A percentile compares a stretch with the other conserved stretches of the same genome.
Evolutionary conservation across 2,329 filamentous ascomycete genomes (phyloP).

Genomic region (Trichophaea hybrida): DNA sequence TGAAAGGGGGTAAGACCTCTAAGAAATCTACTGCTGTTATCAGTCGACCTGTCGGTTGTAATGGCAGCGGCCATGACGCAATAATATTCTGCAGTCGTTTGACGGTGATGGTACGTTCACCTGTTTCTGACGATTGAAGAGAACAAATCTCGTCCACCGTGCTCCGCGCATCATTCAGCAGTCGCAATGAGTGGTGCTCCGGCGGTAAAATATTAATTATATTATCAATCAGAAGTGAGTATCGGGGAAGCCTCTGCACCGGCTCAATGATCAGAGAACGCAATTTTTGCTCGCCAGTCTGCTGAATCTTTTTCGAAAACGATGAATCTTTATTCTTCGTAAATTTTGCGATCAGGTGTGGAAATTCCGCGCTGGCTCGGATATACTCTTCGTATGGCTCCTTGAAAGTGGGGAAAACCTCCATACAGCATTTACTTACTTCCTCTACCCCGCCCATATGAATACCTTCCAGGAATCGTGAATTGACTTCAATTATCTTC

Average conservation of each 20-base stretch:
- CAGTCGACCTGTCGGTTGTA: constrained; percentile 61
- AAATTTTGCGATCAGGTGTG: constrained; percentile 63
- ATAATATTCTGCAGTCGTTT: constrained; percentile 63
- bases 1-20: constrained; percentile 61
- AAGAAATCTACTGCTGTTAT: constrained; percentile 68
- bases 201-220: constrained; percentile 76
- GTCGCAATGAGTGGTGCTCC: constrained; percentile 67
- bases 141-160: constrained; percentile 95
- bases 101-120: constrained; percentile 57
- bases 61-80: constrained; percentile 57
- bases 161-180: constrained; percentile 76
- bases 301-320: constrained; percentile 64
- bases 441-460: constrained; percentile 46
- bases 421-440: constrained; percentile 24
- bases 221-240: constrained; percentile 91
- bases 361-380: constrained; percentile 73
- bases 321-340: constrained; percentile 63
- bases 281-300: constrained; percentile 77
- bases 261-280: constrained; percentile 91
- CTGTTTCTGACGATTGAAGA: constrained; percentile 55
- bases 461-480: constrained; percentile 63
- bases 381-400: constrained; percentile 90
- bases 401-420: constrained; percentile 70
- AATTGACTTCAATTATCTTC: constrained; percentile 67
- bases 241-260: constrained; percentile 82